Percentiles rank a stretch among this genome's conserved stretches.
Evolutionary conservation across 345 rosid genomes (phyloP).

Genomic region (Cardiospermum halicacabum): DNA sequence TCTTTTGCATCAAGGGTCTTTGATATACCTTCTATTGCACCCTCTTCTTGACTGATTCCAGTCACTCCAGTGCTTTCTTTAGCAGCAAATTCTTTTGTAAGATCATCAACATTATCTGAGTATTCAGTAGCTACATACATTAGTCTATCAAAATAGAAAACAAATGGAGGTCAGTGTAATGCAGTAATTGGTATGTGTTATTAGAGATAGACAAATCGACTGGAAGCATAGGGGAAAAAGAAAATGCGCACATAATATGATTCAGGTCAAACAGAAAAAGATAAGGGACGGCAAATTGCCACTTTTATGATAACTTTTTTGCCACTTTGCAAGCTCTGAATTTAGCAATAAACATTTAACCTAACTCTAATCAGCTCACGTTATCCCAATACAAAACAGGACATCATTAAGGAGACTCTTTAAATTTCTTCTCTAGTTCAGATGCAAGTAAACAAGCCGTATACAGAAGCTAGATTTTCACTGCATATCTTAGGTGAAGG

Average conservation of each 20-base stretch:
- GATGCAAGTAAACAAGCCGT: neutral
- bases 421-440: neutral
- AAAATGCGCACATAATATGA: no score
- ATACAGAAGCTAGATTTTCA: neutral
- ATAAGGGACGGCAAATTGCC: neutral
- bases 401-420: neutral
- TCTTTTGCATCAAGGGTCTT: conserved; percentile 22
- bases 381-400: neutral
- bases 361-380: neutral
- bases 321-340: neutral
- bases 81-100: conserved; percentile 21
- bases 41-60: conserved; percentile 20
- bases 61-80: conserved; percentile 24
- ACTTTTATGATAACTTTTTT: neutral
- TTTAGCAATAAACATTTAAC: neutral
- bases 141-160: conserved; percentile 21
- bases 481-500: neutral
- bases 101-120: conserved; percentile 41
- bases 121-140: conserved; percentile 20
- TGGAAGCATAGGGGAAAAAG: neutral
- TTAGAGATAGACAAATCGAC: neutral
- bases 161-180: conserved; percentile 12
- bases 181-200: neutral
- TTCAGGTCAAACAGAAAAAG: neutral
- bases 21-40: conserved; percentile 18